phyloP scores from a whole-genome alignment of 2,329 filamentous ascomycete species.

The Ilyonectria mors-panacis region DNA sequence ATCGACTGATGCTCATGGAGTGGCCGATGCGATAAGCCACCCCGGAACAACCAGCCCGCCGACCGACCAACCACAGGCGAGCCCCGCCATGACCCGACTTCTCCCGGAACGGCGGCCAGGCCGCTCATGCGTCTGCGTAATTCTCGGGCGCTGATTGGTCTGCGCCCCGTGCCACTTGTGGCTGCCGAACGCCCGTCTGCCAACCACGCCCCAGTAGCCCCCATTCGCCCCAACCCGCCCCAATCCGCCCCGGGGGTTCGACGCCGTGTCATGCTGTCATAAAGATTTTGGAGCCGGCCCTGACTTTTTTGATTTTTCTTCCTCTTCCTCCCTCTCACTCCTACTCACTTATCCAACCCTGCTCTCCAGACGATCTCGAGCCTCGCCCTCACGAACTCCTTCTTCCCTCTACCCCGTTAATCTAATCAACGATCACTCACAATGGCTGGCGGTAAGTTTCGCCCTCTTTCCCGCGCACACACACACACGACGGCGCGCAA shows the following conservation, averaged over 20 bases:
- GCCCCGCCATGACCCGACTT: conserved; percentile 51
- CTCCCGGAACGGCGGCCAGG: conserved; percentile 49
- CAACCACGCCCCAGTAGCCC: conserved; percentile 5
- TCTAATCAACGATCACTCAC: conserved; percentile 49
- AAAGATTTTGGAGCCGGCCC: conserved; percentile 52
- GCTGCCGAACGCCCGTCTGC: conserved; percentile 31
- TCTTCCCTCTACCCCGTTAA: conserved; percentile 38
- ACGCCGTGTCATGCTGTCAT: conserved; percentile 58
- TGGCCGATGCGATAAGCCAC: not conserved
- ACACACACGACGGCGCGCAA: not conserved
- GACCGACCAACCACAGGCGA: conserved; percentile 1
- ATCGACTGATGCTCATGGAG: not conserved
- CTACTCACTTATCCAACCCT: conserved; percentile 37
- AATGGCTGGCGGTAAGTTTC: conserved; percentile 64
- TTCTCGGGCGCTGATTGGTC: conserved; percentile 57
- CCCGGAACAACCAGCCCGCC: conserved; percentile 1
- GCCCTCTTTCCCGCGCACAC: conserved; percentile 30
- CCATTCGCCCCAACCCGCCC: not conserved
- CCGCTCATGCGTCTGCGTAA: conserved; percentile 50
- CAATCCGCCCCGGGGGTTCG: conserved; percentile 16
- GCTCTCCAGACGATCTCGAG: conserved; percentile 35
- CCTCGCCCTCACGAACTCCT: conserved; percentile 26
- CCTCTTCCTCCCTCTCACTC: conserved; percentile 40
- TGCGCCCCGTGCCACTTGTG: conserved; percentile 40
- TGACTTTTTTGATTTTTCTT: conserved; percentile 44